phyloP scores from a whole-genome alignment of 345 rosid species.

The Eucalyptus paniculata region DNA sequence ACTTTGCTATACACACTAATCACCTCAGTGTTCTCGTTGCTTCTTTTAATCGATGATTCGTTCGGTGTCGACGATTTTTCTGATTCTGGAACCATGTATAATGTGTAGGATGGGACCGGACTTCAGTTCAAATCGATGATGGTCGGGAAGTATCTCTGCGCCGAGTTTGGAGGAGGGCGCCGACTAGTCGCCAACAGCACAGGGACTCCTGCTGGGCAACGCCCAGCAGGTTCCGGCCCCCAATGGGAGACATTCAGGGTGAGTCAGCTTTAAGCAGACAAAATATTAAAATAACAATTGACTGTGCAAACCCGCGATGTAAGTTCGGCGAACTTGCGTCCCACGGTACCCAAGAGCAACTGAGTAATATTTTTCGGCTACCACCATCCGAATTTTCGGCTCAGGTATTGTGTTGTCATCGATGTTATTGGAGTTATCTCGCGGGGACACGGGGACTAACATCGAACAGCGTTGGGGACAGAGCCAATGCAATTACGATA shows the following conservation, averaged over 20 bases:
- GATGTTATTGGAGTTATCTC: too few species aligned
- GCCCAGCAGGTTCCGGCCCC: neutral
- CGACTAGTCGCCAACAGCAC: constrained; percentile 33
- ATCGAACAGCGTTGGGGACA: too few species aligned
- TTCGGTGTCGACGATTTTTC: too few species aligned
- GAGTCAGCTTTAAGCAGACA: neutral
- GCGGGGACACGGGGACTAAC: too few species aligned
- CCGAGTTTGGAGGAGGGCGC: constrained; percentile 42
- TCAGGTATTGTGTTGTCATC: too few species aligned
- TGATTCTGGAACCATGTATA: neutral
- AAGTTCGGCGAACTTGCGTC: neutral
- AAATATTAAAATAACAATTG: neutral
- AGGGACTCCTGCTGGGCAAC: constrained; percentile 7
- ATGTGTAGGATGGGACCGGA: constrained; percentile 33
- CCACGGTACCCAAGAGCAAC: neutral
- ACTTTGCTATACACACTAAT: neutral
- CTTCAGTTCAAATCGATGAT: constrained; percentile 41
- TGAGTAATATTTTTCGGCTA: neutral
- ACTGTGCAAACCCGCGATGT: neutral
- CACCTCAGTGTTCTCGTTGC: neutral
- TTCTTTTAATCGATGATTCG: neutral
- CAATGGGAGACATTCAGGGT: constrained; percentile 46
- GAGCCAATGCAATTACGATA: too few species aligned
- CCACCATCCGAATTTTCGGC: neutral
- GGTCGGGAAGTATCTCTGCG: constrained; percentile 36